These are phyloP conservation scores for Marsdenia floribunda DNA, from an alignment of 257 asterid genomes.

Conservation along the genomic window DNA sequence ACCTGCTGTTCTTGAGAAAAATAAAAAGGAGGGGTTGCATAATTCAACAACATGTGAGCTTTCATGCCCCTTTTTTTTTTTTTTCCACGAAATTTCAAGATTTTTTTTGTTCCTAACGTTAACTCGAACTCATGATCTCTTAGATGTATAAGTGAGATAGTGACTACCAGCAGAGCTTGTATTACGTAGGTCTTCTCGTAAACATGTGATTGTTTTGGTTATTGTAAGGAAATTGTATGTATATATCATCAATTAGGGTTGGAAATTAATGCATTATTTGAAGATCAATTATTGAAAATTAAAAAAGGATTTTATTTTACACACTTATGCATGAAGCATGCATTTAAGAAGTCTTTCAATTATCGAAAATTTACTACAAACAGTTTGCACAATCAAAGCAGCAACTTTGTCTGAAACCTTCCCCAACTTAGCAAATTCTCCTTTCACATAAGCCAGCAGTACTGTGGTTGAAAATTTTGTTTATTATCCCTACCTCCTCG, in stretches of 20 bases:
- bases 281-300: neutral
- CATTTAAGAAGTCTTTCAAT: neutral
- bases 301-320: neutral
- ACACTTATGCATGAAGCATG: neutral
- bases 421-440: neutral
- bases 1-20: neutral
- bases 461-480: neutral
- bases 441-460: too few relatives aligned
- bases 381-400: neutral
- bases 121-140: too few relatives aligned
- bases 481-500: too few relatives aligned
- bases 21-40: neutral
- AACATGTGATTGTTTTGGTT: too few relatives aligned
- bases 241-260: neutral
- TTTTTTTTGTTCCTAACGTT: too few relatives aligned
- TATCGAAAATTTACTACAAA: neutral
- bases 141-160: too few relatives aligned
- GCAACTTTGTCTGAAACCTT: neutral
- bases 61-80: neutral
- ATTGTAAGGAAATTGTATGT: neutral
- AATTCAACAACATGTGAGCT: neutral
- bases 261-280: neutral
- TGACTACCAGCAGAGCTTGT: too few relatives aligned
- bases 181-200: too few relatives aligned
- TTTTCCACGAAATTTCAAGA: too few relatives aligned